phyloP scores from a whole-genome alignment of 1,139 yeast genomes.

The Pichiaceae sp. region DNA sequence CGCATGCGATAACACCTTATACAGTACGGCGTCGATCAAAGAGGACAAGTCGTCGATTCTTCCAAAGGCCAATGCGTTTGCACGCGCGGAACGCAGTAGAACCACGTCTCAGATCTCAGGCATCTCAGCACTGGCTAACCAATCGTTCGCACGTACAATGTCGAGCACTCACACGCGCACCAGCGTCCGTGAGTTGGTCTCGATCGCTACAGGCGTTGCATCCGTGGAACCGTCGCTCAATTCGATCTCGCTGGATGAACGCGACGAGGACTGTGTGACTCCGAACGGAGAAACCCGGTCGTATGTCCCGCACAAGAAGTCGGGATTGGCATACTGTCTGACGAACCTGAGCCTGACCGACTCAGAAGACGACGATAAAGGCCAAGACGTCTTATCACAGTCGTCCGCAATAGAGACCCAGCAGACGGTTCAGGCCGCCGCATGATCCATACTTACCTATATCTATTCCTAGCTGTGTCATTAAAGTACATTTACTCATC shows the following conservation, averaged over 20 bases:
- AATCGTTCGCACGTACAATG: conserved; percentile 1
- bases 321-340: conserved; percentile 21
- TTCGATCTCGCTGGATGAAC: not conserved
- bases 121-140: conserved; percentile 1
- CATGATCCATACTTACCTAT: not conserved
- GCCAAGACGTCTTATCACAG: not conserved
- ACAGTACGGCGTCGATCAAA: too few relatives aligned
- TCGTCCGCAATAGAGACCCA: not conserved
- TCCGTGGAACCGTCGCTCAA: not conserved
- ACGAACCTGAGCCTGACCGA: conserved; percentile 18
- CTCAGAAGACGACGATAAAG: conserved; percentile 7
- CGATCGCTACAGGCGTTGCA: conserved; percentile 2
- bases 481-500: conserved; percentile 22
- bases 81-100: too few relatives aligned
- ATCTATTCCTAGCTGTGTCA: not conserved
- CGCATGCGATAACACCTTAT: too few relatives aligned
- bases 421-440: not conserved
- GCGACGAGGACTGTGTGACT: not conserved
- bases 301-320: conserved; percentile 6
- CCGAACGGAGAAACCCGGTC: not conserved
- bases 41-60: too few relatives aligned
- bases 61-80: too few relatives aligned
- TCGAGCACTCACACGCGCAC: not conserved
- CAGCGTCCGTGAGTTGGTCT: conserved; percentile 1
- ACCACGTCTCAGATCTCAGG: not conserved